phyloP scores from a whole-genome alignment of 2,329 filamentous ascomycete species.

The Xylariaceae sp. region DNA sequence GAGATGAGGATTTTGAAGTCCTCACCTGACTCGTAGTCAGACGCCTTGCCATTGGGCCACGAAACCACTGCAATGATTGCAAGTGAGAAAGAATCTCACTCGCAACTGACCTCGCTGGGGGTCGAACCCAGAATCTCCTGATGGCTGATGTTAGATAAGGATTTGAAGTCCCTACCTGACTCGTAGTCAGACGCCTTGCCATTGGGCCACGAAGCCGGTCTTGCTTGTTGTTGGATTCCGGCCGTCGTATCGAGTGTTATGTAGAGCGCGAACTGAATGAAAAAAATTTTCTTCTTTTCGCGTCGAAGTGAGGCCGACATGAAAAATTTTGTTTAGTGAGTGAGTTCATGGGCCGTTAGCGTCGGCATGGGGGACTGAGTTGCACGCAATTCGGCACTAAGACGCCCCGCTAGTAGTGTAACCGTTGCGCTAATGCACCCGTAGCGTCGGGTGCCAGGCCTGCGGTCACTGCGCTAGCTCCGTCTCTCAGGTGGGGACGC shows the following conservation, averaged over 20 bases:
- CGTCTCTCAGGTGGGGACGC: no score
- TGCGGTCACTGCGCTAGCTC: no score
- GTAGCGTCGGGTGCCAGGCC: no score
- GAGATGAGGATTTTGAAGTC: not conserved
- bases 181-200: constrained; percentile 43
- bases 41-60: constrained; percentile 41
- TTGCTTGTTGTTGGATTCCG: not conserved
- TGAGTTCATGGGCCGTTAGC: no score
- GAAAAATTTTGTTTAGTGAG: not conserved
- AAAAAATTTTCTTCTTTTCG: not conserved
- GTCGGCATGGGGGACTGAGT: no score
- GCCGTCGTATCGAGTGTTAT: not conserved
- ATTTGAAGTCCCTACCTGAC: not conserved
- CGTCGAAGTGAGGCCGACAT: not conserved
- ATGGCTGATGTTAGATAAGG: not conserved
- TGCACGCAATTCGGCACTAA: no score
- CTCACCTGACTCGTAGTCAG: constrained; percentile 35
- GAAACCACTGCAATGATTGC: constrained; percentile 1
- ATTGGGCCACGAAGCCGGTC: constrained; percentile 22
- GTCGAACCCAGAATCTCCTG: constrained; percentile 23
- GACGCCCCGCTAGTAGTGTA: no score
- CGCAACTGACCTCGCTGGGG: constrained; percentile 18
- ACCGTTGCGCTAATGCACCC: no score
- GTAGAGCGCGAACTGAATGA: not conserved
- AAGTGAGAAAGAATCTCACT: not conserved